A percentile compares a stretch with the other conserved stretches of the same genome.
Conservation (phyloP, 148 eudicot genomes). For the Simmondsia chinensis region DNA sequence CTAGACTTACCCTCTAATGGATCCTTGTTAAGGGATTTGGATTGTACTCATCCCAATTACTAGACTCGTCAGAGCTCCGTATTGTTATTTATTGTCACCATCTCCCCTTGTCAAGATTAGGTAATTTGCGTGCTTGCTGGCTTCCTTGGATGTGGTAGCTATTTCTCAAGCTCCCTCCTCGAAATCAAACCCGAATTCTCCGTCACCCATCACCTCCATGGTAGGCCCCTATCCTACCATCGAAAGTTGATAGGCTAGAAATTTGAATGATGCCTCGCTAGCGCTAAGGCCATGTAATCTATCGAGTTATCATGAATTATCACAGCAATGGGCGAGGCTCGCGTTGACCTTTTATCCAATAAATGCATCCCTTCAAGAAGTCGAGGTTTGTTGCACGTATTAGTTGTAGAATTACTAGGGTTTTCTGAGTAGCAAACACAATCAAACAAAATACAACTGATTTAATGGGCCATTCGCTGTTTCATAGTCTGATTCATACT, state of each 20-base stretch:
- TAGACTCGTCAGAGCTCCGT: slow-evolving; percentile 25
- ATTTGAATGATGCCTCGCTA: slow-evolving; percentile 2
- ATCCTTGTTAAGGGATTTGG: too few species aligned
- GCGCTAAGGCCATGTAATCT: background rate
- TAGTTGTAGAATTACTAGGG: slow-evolving; percentile 15
- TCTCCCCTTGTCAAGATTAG: slow-evolving; percentile 1
- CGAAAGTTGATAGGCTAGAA: slow-evolving; percentile 10
- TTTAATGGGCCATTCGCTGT: slow-evolving; percentile 9
- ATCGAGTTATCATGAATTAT: slow-evolving; percentile 12
- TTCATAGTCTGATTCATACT: slow-evolving; percentile 7
- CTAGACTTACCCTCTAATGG: too few species aligned
- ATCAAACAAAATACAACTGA: slow-evolving; percentile 8
- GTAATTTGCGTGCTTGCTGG: background rate
- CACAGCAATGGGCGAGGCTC: slow-evolving; percentile 4
- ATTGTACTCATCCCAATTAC: too few species aligned
- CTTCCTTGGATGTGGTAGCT: slow-evolving; percentile 4
- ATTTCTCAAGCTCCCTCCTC: slow-evolving; percentile 7
- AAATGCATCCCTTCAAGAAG: slow-evolving; percentile 3
- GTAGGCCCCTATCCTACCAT: slow-evolving; percentile 16
- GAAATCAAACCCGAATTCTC: slow-evolving; percentile 13
- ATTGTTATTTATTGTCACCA: slow-evolving; percentile 11
- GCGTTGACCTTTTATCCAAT: slow-evolving; percentile 1
- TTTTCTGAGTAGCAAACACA: slow-evolving; percentile 5
- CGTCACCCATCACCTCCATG: slow-evolving; percentile 14
- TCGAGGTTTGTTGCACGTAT: slow-evolving; percentile 10